Conservation (phyloP, 352 stramenopile genomes). For the Phytophthora citrophthora region DNA sequence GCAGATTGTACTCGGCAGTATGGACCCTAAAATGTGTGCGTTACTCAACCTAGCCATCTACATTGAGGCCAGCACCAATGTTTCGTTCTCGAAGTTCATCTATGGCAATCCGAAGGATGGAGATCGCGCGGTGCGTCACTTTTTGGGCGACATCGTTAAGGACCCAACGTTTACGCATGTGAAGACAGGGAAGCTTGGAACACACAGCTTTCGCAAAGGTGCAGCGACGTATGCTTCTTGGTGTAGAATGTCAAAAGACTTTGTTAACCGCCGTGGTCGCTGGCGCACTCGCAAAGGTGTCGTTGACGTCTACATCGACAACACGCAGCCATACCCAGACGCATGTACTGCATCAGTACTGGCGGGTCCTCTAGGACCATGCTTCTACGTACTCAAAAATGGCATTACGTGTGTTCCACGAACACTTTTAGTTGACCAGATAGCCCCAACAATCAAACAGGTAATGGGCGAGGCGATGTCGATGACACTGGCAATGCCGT, state of each 20-base stretch:
- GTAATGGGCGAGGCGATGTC: constrained; percentile 8
- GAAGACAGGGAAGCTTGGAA: too few relatives aligned
- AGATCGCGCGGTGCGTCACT: constrained; percentile 11
- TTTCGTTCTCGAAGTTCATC: constrained; percentile 10
- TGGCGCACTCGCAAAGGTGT: constrained; percentile 19
- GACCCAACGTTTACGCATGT: too few relatives aligned
- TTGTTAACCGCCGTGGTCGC: constrained; percentile 7
- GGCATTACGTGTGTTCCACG: background rate
- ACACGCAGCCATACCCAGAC: background rate
- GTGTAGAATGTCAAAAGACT: constrained; percentile 14
- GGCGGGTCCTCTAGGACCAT: constrained; percentile 12
- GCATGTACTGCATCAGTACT: background rate
- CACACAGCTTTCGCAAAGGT: constrained; percentile 6
- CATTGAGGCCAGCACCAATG: constrained; percentile 9
- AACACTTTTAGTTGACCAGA: constrained; percentile 2
- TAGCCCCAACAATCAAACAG: constrained; percentile 6
- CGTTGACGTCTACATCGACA: too few relatives aligned
- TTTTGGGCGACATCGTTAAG: constrained; percentile 8
- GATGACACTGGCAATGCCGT: background rate
- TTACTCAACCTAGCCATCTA: constrained; percentile 23
- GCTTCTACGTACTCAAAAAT: constrained; percentile 21
- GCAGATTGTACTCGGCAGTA: too few relatives aligned
- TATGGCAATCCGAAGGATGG: constrained; percentile 20
- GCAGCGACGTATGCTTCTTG: constrained; percentile 14
- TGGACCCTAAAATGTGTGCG: constrained; percentile 10